Conservation (phyloP, 306 rosid species). For the Quercus suber region DNA sequence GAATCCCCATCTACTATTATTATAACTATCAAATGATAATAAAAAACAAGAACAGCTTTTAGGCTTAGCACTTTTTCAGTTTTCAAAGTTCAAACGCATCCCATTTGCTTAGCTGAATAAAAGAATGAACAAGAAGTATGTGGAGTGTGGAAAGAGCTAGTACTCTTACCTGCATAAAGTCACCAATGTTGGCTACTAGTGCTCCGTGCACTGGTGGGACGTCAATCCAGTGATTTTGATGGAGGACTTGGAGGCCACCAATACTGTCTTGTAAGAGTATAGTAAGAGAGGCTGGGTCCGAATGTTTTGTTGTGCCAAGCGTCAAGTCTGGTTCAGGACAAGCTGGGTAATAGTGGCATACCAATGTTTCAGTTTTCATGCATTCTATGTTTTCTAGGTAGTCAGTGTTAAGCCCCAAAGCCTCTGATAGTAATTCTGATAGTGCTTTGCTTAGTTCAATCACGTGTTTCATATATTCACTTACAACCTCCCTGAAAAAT, state of each 20-base stretch:
- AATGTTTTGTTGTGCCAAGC: conserved; percentile 66
- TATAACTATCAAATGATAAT: too few relatives aligned
- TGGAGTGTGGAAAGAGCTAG: background rate
- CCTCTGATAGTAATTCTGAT: conserved; percentile 64
- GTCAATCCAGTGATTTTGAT: conserved; percentile 64
- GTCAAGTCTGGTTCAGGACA: conserved; percentile 84
- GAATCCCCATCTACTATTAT: too few relatives aligned
- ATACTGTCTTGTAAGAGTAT: conserved; percentile 65
- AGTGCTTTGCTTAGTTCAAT: conserved; percentile 37
- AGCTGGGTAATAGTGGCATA: conserved; percentile 73
- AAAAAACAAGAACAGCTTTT: too few relatives aligned
- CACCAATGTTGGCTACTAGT: conserved; percentile 69
- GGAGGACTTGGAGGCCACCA: conserved; percentile 80
- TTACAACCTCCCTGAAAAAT: conserved; percentile 47
- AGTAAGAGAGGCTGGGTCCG: conserved; percentile 72
- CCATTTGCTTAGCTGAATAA: background rate
- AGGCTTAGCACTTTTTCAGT: too few relatives aligned
- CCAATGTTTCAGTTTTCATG: conserved; percentile 57
- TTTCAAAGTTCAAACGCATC: too few relatives aligned
- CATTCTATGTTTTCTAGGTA: conserved; percentile 52
- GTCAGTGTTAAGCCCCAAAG: conserved; percentile 52
- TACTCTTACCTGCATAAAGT: conserved; percentile 61
- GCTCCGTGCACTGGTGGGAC: conserved; percentile 54
- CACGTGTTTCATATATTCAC: conserved; percentile 49
- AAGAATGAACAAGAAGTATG: background rate